Base-by-base conservation (phyloP, 345 rosid species). In the Aegle marmelos region DNA sequence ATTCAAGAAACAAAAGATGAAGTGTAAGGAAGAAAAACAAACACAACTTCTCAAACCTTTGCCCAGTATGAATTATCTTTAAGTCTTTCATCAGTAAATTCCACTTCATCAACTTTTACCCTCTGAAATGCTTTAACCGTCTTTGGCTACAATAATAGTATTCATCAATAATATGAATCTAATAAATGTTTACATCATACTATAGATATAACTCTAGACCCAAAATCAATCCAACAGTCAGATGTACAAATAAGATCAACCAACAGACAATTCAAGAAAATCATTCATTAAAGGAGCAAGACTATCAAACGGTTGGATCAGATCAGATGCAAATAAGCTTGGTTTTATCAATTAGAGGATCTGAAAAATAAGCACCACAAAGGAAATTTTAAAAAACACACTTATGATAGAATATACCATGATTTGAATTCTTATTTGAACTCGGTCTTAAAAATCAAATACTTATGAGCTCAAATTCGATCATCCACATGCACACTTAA, bases 61-160 rank as follows among this genome's bases (percentile, higher is more conserved):
- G 95, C 97, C 97, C 92, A 89, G 75, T 94, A 96, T 3, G 99
- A 96, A 84, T 96, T 94, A 82, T 94, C 97, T 81, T 91, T 86
- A 62, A 96, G 98, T 82, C 86, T 94, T 25, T 86, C 88, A 82
- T 91, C 93, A 77, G 81, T 80, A 85, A 90, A 89, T 28, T 74
- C 87, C 85, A 93, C 87, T 1, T 93, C 98, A 0, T 97, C 96
- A 66, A 83, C 85, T 19, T 90, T 94, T 48, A 97, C 88, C 78
- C 99, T 90, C 85, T 93, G 96, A 83, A 94, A 97, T 31, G 92
- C 93, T 63, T 87, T 79, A 4, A 39, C 81, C 11, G 85, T 73
- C 73, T 87, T 90, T n/a, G 96, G 89, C 98, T 94, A 90, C 86
- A 78, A 79, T 17, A 19, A 72, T n/a, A 72, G 61, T 28, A 83